Percentiles rank a stretch among this genome's conserved stretches.
These are phyloP conservation scores for Phytophthora fragariae DNA, from an alignment of 352 stramenopile species.

Conservation along the genomic window DNA sequence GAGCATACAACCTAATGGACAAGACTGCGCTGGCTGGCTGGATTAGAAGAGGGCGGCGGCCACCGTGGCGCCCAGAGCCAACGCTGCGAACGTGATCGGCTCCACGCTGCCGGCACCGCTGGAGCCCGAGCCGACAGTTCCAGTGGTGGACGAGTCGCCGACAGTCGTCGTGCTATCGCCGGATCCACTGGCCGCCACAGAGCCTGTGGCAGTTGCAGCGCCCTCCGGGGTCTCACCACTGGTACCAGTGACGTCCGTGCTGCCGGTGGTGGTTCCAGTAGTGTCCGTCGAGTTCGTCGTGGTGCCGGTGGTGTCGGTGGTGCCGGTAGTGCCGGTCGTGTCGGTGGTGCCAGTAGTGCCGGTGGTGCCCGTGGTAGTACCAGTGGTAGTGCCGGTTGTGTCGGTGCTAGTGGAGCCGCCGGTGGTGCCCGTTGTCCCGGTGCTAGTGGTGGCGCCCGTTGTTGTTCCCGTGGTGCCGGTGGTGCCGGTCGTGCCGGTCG, in stretches of 20 bases:
- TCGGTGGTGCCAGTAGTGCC: not conserved
- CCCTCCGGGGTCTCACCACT: not conserved
- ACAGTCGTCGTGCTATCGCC: slow-evolving; percentile 11
- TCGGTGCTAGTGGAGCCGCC: not conserved
- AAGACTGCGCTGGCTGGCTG: slow-evolving; percentile 1
- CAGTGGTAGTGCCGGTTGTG: not conserved
- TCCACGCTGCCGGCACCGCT: slow-evolving; percentile 30
- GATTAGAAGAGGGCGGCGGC: slow-evolving; percentile 36
- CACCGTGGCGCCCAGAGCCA: slow-evolving; percentile 21
- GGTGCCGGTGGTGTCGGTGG: not conserved
- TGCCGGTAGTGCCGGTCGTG: not conserved
- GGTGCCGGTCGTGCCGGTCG: not conserved
- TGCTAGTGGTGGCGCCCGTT: not conserved
- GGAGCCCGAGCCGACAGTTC: not conserved
- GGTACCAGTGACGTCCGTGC: not conserved
- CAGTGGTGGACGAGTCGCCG: slow-evolving; percentile 14
- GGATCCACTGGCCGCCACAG: slow-evolving; percentile 22
- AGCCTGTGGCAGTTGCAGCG: not conserved
- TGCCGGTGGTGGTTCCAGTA: not conserved
- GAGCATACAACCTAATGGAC: slow-evolving; percentile 38
- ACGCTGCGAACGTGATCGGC: slow-evolving; percentile 26
- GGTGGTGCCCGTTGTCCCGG: not conserved
- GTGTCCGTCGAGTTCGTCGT: slow-evolving; percentile 9
- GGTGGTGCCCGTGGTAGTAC: not conserved
- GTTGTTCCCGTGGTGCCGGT: not conserved